Evolutionary conservation across 2,329 filamentous ascomycete genomes (phyloP), one percentile per base, ranked within the genome.

Genomic region (Chaetoscypha palmicola): DNA sequence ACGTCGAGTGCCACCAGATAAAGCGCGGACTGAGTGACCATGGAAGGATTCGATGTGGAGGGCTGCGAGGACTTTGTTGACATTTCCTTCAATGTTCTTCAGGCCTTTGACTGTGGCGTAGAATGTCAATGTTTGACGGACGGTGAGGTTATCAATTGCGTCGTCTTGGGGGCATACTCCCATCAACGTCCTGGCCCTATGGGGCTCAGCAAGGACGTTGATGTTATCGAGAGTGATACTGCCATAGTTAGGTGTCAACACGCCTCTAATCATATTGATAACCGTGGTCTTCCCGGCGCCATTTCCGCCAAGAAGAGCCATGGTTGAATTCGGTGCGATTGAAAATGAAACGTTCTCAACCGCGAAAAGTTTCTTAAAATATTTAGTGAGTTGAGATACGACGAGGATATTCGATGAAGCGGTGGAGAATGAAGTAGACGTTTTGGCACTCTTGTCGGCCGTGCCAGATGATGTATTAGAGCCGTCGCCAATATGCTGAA

Each of bases 241-340:
- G 23, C 77, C 76, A n/a, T 66, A 65, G 26, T 68, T 66, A 0
- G 79, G 79, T 12, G 68, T 69, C 11, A 78, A 68, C 48, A 82
- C 79, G 12, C 79, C 79, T 47, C 80, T 70, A 48, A 84, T 79
- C 47, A 83, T 68, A n/a, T 72, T 75, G 51, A 83, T 81, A 1
- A 74, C 79, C 0, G 77, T 81, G 1, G 72, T 76, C 54, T 84
- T 83, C 32, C 79, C 79, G 3, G 79, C 79, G 7, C 79, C 78
- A 50, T 83, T 83, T 0, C 78, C 78, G 1, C 80, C 80, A 1
- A 84, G 69, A 0, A 83, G 67, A 2, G 78, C 79, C 52, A 83
- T 81, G 2, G 80, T 76, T 55, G 82, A 73, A 24, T 76, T 74
- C 30, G 68, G 67, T 0, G 71, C 68, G 2, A 83, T 77, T 14